Evolutionary conservation across 371 early-diverging fungal genomes (phyloP).

Genomic region (Lichtheimia hyalospora): DNA sequence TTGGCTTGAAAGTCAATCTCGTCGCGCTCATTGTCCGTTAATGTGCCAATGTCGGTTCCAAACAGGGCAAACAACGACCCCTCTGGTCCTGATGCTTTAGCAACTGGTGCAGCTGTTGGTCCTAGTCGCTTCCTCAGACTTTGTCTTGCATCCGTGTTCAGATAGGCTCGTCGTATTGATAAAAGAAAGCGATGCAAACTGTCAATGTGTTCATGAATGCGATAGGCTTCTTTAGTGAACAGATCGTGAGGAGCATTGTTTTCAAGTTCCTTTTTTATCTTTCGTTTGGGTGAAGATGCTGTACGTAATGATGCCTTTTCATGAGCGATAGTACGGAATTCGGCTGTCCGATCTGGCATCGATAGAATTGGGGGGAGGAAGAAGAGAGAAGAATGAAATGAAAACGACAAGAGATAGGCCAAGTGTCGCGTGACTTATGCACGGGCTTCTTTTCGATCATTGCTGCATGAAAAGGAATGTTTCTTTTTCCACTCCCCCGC

Average conservation of each 20-base stretch:
- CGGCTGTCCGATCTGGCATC: slow-evolving; percentile 24
- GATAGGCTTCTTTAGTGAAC: slow-evolving; percentile 54
- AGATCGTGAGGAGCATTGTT: slow-evolving; percentile 29
- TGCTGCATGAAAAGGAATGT: neutral
- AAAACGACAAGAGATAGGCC: neutral
- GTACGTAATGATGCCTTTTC: neutral
- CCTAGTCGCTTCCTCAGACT: slow-evolving; percentile 4
- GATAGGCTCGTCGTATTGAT: slow-evolving; percentile 49
- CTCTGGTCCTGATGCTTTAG: slow-evolving; percentile 1
- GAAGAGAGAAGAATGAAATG: neutral
- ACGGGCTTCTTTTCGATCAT: neutral
- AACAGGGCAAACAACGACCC: slow-evolving; percentile 37
- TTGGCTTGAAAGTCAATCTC: slow-evolving; percentile 64
- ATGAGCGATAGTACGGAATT: slow-evolving; percentile 19
- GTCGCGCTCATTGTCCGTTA: slow-evolving; percentile 56
- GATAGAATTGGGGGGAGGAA: neutral
- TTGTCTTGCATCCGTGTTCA: slow-evolving; percentile 28
- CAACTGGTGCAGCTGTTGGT: neutral
- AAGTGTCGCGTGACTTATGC: neutral
- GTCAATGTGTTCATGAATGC: slow-evolving; percentile 45
- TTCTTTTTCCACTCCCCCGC: neutral
- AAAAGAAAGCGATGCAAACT: slow-evolving; percentile 42
- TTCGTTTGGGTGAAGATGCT: slow-evolving; percentile 1
- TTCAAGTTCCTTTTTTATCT: slow-evolving; percentile 7
- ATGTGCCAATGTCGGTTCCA: slow-evolving; percentile 23